Percentiles rank a stretch among this genome's conserved stretches.
These are phyloP conservation scores for Capsicum pubescens DNA, from an alignment of 257 asterid species.

Conservation along the genomic window DNA sequence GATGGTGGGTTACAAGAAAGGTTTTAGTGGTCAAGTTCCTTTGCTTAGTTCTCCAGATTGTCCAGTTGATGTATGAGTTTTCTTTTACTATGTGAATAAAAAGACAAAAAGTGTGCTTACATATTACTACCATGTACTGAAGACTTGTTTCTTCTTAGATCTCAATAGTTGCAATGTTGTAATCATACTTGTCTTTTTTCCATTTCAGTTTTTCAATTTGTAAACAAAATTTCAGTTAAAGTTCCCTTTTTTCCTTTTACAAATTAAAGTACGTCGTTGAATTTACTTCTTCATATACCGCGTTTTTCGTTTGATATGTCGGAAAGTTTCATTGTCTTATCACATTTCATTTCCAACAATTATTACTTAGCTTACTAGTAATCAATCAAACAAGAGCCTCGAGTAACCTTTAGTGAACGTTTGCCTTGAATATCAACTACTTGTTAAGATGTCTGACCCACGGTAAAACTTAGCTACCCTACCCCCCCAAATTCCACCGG, in stretches of 20 bases:
- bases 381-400: no score
- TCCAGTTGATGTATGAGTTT: conserved; percentile 37
- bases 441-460: no score
- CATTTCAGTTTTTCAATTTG: neutral
- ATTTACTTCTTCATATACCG: neutral
- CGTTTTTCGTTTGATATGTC: no score
- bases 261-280: neutral
- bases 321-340: no score
- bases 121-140: neutral
- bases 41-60: conserved; percentile 61
- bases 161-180: neutral
- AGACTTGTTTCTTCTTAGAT: neutral
- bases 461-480: no score
- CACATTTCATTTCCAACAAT: no score
- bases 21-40: conserved; percentile 55
- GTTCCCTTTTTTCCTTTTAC: neutral
- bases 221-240: neutral
- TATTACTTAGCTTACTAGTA: no score
- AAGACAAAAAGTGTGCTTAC: neutral
- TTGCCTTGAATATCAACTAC: no score
- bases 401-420: no score
- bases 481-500: no score
- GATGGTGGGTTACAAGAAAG: conserved; percentile 53
- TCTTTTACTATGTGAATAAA: neutral
- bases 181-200: neutral